Evolutionary conservation across 495 filamentous ascomycete species (phyloP), one percentile per base, ranked within the genome.

Genomic region (Hypoxylon lenormandii): DNA sequence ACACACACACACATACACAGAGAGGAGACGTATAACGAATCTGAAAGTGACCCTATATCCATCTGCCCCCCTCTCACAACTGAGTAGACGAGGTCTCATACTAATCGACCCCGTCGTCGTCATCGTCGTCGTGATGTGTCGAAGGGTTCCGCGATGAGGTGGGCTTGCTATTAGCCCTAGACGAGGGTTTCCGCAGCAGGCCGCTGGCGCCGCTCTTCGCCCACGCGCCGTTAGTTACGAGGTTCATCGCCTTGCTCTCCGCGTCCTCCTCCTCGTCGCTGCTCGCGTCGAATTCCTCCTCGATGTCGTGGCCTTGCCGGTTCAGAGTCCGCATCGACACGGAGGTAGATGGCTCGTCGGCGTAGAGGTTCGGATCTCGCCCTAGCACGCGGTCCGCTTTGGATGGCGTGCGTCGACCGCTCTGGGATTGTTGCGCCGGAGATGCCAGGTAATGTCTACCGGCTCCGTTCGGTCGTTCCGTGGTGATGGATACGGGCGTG

Each of bases 361-460:
- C 77, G 61, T 82, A 84, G 40, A 82, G 60, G 59, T 79, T 82
- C 15, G 82, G 82, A 55, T 84, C 82, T 5, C 82, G 77, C 19
- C 82, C 82, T 3, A 84, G 60, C 1, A 84, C 71, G n/a, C 82
- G 80, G 61, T 84, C 82, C 5, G 82, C 82, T 58, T 84, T 84
- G 49, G 77, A 81, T 3, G 78, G 81, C 3, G 79, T 75, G 33
- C 65, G 56, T 6, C 75, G 72, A 49, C 50, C 76, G 51, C 16
- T 69, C 40, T 18, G 42, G 43, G 50, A 48, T 23, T 37, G 40
- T 38, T 28, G 49, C n/a, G 52, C n/a, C 13, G 55, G 30, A 22
- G 64, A 26, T 23, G 63, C 15, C 23, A 73, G 26, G 49, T 79
- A 80, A 23, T 80, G 75, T 40, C 78, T 73, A 8, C 73, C 73